These are phyloP conservation scores for Capsella bursapastoris DNA, from an alignment of 345 rosid genomes.

Conservation along the genomic window DNA sequence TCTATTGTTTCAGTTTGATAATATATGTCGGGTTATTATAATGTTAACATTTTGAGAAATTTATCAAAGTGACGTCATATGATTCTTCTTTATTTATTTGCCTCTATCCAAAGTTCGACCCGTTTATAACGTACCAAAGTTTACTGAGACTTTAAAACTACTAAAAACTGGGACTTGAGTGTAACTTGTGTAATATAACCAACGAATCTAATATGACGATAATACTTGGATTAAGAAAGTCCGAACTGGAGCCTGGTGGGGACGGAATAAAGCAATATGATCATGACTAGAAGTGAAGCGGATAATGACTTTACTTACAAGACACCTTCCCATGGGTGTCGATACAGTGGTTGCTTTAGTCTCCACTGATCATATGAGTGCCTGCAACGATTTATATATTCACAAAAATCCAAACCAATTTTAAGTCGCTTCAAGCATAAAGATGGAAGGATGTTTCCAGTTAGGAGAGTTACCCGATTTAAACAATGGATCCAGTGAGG, in stretches of 20 bases:
- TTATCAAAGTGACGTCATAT: background rate
- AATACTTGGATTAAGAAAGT: background rate
- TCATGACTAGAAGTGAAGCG: background rate
- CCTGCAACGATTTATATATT: conserved; percentile 41
- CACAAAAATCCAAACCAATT: background rate
- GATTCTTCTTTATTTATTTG: background rate
- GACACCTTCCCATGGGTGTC: conserved; percentile 94
- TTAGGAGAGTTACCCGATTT: conserved; percentile 64
- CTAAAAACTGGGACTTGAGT: background rate
- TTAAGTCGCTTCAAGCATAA: background rate
- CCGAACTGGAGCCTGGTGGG: background rate
- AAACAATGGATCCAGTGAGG: conserved; percentile 76
- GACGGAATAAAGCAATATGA: background rate
- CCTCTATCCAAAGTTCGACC: background rate
- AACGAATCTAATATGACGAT: background rate
- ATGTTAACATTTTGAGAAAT: background rate
- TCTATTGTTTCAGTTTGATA: too few relatives aligned
- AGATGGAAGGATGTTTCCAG: conserved; percentile 12
- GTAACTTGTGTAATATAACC: background rate
- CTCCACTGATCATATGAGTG: conserved; percentile 92
- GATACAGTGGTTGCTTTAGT: conserved; percentile 81
- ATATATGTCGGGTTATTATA: background rate
- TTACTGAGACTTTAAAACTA: background rate
- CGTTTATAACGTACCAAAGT: background rate
- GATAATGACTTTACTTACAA: conserved; percentile 75